Evolutionary conservation across 306 rosid species (phyloP).

Genomic region (Casuarina glauca): DNA sequence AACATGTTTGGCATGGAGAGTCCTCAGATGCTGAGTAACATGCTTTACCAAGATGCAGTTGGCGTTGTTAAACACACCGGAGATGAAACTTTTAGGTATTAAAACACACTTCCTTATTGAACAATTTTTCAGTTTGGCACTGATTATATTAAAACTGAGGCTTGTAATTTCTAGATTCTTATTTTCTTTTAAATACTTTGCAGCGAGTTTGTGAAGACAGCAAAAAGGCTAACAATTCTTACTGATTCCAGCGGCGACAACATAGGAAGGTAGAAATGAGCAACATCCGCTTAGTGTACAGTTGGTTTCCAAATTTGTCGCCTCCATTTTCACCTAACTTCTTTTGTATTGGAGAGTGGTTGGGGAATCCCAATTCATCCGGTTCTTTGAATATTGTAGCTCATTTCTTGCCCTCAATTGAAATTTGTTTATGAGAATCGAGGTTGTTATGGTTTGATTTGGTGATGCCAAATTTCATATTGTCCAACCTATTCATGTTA

Average conservation of each 20-base stretch:
- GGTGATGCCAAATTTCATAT: slow-evolving; percentile 22
- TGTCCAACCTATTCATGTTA: background rate
- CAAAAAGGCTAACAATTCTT: slow-evolving; percentile 47
- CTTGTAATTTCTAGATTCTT: slow-evolving; percentile 24
- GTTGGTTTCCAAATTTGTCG: slow-evolving; percentile 24
- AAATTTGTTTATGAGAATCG: slow-evolving; percentile 15
- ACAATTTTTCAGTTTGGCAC: background rate
- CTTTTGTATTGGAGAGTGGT: slow-evolving; percentile 11
- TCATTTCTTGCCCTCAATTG: slow-evolving; percentile 23
- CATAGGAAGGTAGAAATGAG: slow-evolving; percentile 25
- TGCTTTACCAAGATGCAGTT: slow-evolving; percentile 41
- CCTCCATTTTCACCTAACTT: slow-evolving; percentile 9
- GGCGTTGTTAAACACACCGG: slow-evolving; percentile 36
- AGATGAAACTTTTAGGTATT: slow-evolving; percentile 50
- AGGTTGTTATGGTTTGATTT: slow-evolving; percentile 15
- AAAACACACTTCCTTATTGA: background rate
- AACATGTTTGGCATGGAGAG: slow-evolving; percentile 46
- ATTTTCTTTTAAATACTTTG: slow-evolving; percentile 26
- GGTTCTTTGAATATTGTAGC: slow-evolving; percentile 35
- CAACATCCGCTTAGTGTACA: slow-evolving; percentile 45
- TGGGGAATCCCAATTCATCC: slow-evolving; percentile 49
- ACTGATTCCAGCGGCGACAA: slow-evolving; percentile 35
- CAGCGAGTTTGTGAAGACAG: slow-evolving; percentile 68
- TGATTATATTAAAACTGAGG: background rate
- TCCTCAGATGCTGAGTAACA: slow-evolving; percentile 35